These are phyloP conservation scores for Chamaecyparis obtusa DNA, from an alignment of 75 land plant species.

Conservation along the genomic window DNA sequence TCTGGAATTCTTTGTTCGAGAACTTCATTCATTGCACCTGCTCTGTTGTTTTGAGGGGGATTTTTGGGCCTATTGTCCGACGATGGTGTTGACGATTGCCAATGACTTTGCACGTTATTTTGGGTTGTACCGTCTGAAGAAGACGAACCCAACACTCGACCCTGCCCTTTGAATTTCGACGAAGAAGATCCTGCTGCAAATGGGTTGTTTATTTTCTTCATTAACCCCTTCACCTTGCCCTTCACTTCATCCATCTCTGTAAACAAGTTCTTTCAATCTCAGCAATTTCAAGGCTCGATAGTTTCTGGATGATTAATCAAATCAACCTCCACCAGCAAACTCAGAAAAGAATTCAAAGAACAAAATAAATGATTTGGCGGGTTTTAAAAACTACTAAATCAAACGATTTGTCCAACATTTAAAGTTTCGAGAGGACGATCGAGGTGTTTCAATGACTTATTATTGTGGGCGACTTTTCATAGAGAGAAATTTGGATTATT, in stretches of 20 bases:
- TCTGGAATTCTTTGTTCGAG: neutral
- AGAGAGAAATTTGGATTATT: neutral
- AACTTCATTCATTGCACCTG: neutral
- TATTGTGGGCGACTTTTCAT: no score
- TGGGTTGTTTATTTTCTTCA: constrained; percentile 82
- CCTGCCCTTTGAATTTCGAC: constrained; percentile 67
- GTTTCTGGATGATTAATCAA: neutral
- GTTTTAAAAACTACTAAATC: no score
- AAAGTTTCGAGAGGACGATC: no score
- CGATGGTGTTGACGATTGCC: constrained; percentile 19
- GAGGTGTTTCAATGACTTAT: no score
- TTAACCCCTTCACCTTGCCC: constrained; percentile 70
- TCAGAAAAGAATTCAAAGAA: neutral
- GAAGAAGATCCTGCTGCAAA: constrained; percentile 51
- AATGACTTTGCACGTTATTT: constrained; percentile 6
- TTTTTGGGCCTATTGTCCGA: neutral
- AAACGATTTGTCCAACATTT: no score
- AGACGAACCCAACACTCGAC: constrained; percentile 48
- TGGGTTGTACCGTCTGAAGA: constrained; percentile 3
- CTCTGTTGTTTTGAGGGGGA: constrained; percentile 1
- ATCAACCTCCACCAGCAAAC: neutral
- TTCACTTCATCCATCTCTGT: constrained; percentile 69
- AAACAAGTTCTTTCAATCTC: neutral
- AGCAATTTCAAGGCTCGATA: neutral
- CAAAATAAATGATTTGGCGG: no score